Conservation (phyloP, 2,329 filamentous ascomycete species). For the Aureobasidium sp. region DNA sequence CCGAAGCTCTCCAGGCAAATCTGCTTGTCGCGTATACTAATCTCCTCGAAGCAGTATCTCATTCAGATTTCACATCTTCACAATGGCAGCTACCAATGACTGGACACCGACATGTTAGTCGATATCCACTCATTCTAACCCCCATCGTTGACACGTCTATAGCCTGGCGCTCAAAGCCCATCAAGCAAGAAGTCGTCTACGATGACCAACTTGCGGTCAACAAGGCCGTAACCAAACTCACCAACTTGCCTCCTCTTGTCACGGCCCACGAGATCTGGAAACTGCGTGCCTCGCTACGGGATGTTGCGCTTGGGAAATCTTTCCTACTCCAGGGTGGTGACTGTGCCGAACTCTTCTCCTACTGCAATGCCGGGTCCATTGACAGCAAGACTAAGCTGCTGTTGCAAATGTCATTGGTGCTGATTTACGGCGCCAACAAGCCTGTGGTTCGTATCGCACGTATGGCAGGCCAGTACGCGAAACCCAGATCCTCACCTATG, state of each 20-base stretch:
- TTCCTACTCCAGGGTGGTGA: conserved; percentile 95
- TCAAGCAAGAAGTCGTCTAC: conserved; percentile 68
- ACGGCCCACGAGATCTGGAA: conserved; percentile 71
- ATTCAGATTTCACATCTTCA: neutral
- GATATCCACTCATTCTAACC: neutral
- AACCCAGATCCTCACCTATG: conserved; percentile 80
- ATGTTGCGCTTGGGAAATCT: conserved; percentile 82
- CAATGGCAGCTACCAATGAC: conserved; percentile 15
- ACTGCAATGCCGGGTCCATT: conserved; percentile 81
- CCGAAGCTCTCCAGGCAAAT: neutral
- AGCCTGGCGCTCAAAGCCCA: conserved; percentile 70
- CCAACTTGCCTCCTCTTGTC: conserved; percentile 65
- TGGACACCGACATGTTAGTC: conserved; percentile 34
- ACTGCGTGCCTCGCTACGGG: conserved; percentile 67
- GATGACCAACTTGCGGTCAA: conserved; percentile 51
- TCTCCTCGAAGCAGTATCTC: neutral
- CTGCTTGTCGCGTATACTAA: neutral
- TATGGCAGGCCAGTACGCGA: conserved; percentile 97
- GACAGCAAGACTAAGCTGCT: conserved; percentile 95
- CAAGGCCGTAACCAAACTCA: conserved; percentile 55
- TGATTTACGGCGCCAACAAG: conserved; percentile 78
- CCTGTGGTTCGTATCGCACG: conserved; percentile 88
- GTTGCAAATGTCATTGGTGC: conserved; percentile 90
- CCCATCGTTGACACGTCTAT: conserved; percentile 19
- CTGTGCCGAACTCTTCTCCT: conserved; percentile 95